Evolutionary conservation across 2,329 filamentous ascomycete genomes (phyloP).

Genomic region (Colletotrichum viniferum): DNA sequence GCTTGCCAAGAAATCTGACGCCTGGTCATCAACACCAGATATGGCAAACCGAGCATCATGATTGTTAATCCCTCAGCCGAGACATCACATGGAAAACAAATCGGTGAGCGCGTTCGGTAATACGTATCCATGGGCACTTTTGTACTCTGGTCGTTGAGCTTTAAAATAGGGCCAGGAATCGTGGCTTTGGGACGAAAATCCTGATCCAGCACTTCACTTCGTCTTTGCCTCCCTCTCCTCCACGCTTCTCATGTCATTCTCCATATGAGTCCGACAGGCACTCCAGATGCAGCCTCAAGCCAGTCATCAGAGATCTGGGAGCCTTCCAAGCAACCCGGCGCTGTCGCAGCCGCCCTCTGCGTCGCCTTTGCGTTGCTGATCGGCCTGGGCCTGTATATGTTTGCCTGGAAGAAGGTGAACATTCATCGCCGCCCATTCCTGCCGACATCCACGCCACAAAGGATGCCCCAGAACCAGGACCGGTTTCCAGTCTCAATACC

Average conservation of each 20-base stretch:
- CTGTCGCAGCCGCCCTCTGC: neutral
- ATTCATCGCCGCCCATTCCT: neutral
- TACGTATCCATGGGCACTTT: neutral
- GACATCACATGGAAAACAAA: neutral
- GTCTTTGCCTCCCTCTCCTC: neutral
- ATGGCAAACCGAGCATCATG: neutral
- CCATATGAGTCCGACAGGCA: neutral
- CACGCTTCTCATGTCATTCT: neutral
- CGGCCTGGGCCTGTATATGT: neutral
- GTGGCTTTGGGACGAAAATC: neutral
- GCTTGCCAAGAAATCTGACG: neutral
- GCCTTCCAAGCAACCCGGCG: neutral
- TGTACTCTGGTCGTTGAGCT: too few relatives aligned
- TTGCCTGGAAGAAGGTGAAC: neutral
- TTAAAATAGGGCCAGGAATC: neutral
- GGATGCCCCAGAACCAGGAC: neutral
- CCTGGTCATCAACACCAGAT: neutral
- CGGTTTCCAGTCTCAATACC: neutral
- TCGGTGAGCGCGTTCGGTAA: neutral
- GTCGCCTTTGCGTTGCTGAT: neutral
- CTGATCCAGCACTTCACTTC: neutral
- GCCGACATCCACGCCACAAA: neutral
- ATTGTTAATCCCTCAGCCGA: constrained; percentile 7
- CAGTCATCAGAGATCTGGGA: neutral
- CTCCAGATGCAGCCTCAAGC: neutral